Evolutionary conservation across 352 stramenopile genomes (phyloP).

Genomic region (Pythium brassicae): DNA sequence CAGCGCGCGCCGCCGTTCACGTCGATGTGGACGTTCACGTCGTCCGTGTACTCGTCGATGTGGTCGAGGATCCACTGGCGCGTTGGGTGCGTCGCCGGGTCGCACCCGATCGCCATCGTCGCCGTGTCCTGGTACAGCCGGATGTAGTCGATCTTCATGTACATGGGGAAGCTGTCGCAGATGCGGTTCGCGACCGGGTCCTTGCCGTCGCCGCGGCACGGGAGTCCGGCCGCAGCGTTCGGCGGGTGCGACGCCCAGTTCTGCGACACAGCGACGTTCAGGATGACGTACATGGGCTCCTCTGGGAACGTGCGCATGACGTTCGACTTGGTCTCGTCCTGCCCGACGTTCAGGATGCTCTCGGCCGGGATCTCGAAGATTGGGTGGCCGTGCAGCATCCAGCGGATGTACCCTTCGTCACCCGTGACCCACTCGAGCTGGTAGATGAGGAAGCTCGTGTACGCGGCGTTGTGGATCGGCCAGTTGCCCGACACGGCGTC

Average conservation of each 20-base stretch:
- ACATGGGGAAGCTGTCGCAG: conserved; percentile 75
- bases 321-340: conserved; percentile 42
- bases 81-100: conserved; percentile 59
- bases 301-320: conserved; percentile 56
- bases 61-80: conserved; percentile 68
- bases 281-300: conserved; percentile 92
- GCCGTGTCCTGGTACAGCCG: conserved; percentile 65
- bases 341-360: conserved; percentile 36
- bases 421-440: conserved; percentile 72
- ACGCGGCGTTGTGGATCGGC: conserved; percentile 55
- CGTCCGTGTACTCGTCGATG: conserved; percentile 51
- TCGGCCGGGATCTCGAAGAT: conserved; percentile 72
- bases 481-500: conserved; percentile 71
- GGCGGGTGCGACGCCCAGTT: conserved; percentile 76
- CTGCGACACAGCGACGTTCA: conserved; percentile 91
- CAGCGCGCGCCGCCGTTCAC: conserved; percentile 56
- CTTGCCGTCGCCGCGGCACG: conserved; percentile 57
- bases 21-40: conserved; percentile 42
- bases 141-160: conserved; percentile 88
- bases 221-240: conserved; percentile 33
- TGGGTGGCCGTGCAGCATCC: conserved; percentile 53
- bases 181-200: conserved; percentile 45
- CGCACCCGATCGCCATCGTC: conserved; percentile 52
- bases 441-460: conserved; percentile 57
- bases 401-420: conserved; percentile 59